phyloP scores from a whole-genome alignment of 208 protist genomes.

The Leishmania martiniquensis region DNA sequence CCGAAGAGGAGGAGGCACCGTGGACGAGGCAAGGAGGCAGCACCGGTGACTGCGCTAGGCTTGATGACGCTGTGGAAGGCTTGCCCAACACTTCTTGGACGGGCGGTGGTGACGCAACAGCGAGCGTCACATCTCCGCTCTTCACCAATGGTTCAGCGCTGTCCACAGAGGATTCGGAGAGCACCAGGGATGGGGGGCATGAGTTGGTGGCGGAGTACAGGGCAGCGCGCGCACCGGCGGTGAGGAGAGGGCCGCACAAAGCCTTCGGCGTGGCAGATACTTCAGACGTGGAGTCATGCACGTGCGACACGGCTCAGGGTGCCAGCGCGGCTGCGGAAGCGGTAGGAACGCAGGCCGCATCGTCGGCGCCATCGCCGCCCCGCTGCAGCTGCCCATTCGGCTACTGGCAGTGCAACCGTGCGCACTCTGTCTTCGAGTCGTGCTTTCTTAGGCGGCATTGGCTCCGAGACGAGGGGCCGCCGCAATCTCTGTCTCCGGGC shows the following conservation, averaged over 20 bases:
- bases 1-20: background rate
- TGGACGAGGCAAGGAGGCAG: background rate
- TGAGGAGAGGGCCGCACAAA: background rate
- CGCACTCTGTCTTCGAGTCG: conserved; percentile 68
- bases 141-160: background rate
- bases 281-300: conserved; percentile 10
- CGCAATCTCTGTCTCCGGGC: background rate
- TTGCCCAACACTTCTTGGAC: background rate
- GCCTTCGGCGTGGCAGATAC: background rate
- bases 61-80: background rate
- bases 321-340: background rate
- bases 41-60: background rate
- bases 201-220: background rate
- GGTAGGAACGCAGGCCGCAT: background rate
- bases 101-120: background rate
- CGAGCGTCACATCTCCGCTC: background rate
- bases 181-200: background rate
- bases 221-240: background rate
- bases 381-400: conserved; percentile 46
- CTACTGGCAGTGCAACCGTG: conserved; percentile 57
- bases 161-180: conserved; percentile 1
- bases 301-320: background rate
- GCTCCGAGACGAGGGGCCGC: conserved; percentile 21
- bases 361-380: background rate
- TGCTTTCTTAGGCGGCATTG: conserved; percentile 62